A percentile compares a stretch with the other conserved stretches of the same genome.
phyloP scores from a whole-genome alignment of 108 stramenopile genomes.

The Stephanodiscus triporus region DNA sequence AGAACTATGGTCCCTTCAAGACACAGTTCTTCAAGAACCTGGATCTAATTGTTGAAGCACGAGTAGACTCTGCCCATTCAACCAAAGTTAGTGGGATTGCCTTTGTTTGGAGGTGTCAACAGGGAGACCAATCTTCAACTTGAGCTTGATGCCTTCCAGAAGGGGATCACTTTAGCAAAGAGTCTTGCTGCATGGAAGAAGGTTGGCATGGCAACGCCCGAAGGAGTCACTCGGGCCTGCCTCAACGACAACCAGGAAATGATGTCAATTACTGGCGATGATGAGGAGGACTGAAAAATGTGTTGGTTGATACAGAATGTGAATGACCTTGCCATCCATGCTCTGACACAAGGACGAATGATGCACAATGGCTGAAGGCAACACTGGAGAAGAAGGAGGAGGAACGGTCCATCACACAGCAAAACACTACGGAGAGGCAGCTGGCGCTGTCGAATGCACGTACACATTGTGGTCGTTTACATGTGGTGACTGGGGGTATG shows the following conservation, averaged over 20 bases:
- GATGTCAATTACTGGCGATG: background rate
- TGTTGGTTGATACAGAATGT: background rate
- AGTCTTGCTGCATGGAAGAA: background rate
- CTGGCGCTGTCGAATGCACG: no score
- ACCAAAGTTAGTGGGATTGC: no score
- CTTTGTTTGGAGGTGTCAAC: background rate
- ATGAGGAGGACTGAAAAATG: background rate
- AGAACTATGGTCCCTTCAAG: conserved; percentile 20
- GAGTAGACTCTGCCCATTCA: no score
- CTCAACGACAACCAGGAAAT: background rate
- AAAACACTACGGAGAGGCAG: no score
- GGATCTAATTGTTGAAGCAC: no score
- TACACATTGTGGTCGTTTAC: no score
- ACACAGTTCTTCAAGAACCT: background rate
- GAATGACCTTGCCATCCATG: background rate
- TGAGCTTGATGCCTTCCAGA: background rate
- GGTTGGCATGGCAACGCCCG: background rate
- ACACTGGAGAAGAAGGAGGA: no score
- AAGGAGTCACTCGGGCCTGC: background rate
- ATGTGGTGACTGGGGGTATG: no score
- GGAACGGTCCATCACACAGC: no score
- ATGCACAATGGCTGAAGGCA: background rate
- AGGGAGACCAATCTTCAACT: background rate
- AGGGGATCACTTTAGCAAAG: background rate
- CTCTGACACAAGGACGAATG: background rate